Evolutionary conservation across 176 grass and related monocot species (phyloP).

Genomic region (Calamus simplicifolius): DNA sequence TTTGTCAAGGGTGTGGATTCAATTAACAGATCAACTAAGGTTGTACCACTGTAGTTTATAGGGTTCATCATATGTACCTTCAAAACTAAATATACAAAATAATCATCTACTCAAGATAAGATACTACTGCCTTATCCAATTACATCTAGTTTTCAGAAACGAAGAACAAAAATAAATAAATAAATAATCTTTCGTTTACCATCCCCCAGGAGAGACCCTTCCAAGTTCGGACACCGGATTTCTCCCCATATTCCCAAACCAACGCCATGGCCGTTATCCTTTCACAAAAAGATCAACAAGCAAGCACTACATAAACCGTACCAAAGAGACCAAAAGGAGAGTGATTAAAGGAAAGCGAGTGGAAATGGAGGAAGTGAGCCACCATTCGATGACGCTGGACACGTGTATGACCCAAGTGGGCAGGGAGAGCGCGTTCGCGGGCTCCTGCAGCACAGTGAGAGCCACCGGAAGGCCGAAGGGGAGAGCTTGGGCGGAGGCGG

Average conservation of each 20-base stretch:
- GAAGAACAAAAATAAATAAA: no score
- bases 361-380: not conserved
- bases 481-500: constrained; percentile 42
- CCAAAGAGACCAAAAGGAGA: not conserved
- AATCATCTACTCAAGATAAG: no score
- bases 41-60: no score
- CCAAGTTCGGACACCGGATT: constrained; percentile 60
- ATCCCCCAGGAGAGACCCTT: constrained; percentile 95
- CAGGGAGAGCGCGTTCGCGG: constrained; percentile 77
- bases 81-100: no score
- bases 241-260: constrained; percentile 85
- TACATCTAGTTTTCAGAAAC: no score
- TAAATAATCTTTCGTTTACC: constrained; percentile 35
- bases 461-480: not conserved
- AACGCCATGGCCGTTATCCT: constrained; percentile 87
- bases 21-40: no score
- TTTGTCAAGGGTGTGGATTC: no score
- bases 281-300: constrained; percentile 12
- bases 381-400: constrained; percentile 94
- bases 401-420: constrained; percentile 93
- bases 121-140: no score
- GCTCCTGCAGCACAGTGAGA: constrained; percentile 43
- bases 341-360: not conserved
- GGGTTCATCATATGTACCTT: no score
- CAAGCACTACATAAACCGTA: no score